Evolutionary conservation across 2,329 filamentous ascomycete species (phyloP).

Genomic region (Cylindrodendrum hubeiense): DNA sequence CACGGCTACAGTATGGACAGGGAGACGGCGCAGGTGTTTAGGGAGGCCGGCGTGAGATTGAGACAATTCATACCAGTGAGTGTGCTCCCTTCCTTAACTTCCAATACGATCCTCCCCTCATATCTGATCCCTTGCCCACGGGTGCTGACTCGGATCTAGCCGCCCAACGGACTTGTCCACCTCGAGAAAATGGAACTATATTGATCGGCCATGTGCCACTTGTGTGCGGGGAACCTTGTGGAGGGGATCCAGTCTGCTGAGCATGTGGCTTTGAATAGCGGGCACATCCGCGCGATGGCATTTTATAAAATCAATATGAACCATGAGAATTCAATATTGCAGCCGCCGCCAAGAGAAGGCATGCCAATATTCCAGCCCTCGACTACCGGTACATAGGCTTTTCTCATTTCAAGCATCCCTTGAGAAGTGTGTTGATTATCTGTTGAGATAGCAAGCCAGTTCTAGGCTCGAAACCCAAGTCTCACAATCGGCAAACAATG

Average conservation of each 20-base stretch:
- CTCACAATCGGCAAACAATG: not conserved
- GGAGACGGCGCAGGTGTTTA: constrained; percentile 84
- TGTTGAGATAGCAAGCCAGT: not conserved
- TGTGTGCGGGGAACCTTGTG: constrained; percentile 29
- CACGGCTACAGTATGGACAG: constrained; percentile 95
- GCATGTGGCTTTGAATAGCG: constrained; percentile 33
- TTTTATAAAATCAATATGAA: constrained; percentile 28
- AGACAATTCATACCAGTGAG: constrained; percentile 89
- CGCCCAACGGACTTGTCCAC: constrained; percentile 73
- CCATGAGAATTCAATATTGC: not conserved
- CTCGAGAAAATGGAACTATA: constrained; percentile 65
- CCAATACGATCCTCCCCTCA: constrained; percentile 15
- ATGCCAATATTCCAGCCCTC: not conserved
- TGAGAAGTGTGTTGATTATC: not conserved
- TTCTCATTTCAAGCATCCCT: not conserved
- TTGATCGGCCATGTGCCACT: constrained; percentile 32
- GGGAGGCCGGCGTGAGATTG: constrained; percentile 84
- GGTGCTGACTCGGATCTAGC: constrained; percentile 56
- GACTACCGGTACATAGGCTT: not conserved
- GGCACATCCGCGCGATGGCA: constrained; percentile 26
- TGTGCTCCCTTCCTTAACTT: constrained; percentile 40
- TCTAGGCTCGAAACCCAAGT: not conserved
- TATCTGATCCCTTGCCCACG: constrained; percentile 1
- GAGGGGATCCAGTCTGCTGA: constrained; percentile 20
- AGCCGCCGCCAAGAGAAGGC: not conserved